These are phyloP conservation scores for Mycena rebaudengoi DNA, from an alignment of 768 basidiomycete species.

Conservation along the genomic window DNA sequence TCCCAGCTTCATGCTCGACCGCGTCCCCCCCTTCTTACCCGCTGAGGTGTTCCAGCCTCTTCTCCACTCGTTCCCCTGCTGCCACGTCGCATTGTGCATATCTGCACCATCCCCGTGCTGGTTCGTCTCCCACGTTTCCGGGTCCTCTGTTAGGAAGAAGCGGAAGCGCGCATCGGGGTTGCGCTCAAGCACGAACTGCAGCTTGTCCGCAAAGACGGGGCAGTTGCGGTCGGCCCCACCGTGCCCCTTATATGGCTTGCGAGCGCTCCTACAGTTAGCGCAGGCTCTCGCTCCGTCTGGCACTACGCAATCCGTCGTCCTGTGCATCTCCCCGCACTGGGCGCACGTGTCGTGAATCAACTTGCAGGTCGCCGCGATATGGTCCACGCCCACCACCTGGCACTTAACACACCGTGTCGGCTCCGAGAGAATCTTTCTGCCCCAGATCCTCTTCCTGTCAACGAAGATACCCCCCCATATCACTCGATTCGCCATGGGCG, in stretches of 20 bases:
- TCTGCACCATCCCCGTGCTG: background rate
- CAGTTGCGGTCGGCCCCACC: slow-evolving; percentile 36
- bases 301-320: slow-evolving; percentile 27
- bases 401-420: slow-evolving; percentile 27
- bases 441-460: slow-evolving; percentile 20
- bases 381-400: slow-evolving; percentile 16
- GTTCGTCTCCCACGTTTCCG: slow-evolving; percentile 17
- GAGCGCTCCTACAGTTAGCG: slow-evolving; percentile 29
- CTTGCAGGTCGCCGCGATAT: slow-evolving; percentile 28
- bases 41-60: background rate
- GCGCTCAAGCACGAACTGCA: slow-evolving; percentile 13
- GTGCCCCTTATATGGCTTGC: slow-evolving; percentile 28
- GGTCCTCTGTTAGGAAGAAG: slow-evolving; percentile 24
- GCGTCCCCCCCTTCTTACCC: background rate
- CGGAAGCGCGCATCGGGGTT: slow-evolving; percentile 25
- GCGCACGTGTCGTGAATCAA: slow-evolving; percentile 16
- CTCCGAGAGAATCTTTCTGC: slow-evolving; percentile 23
- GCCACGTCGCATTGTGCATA: background rate
- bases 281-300: slow-evolving; percentile 21
- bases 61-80: background rate
- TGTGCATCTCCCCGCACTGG: slow-evolving; percentile 28
- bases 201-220: slow-evolving; percentile 23
- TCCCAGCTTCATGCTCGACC: no score
- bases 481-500: slow-evolving; percentile 20
- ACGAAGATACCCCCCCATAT: slow-evolving; percentile 20